Evolutionary conservation across 345 rosid genomes (phyloP).

Genomic region (Passiflora organensis): DNA sequence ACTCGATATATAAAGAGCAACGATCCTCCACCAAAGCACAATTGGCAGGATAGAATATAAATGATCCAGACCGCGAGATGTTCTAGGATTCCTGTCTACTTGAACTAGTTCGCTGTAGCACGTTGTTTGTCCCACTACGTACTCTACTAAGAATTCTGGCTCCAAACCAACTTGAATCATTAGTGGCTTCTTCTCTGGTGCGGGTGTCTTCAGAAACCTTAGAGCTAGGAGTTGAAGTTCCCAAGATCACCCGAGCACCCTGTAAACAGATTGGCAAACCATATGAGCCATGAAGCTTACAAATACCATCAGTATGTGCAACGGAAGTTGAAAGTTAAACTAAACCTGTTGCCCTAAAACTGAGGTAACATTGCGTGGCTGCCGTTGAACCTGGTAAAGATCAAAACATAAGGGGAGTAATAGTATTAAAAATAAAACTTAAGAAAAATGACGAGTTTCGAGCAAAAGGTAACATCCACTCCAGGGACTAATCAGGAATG

Average conservation of each 20-base stretch:
- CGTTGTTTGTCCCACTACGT: constrained; percentile 33
- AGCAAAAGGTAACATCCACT: too few relatives aligned
- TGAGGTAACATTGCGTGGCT: constrained; percentile 25
- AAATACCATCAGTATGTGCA: not conserved
- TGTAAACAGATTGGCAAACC: constrained; percentile 22
- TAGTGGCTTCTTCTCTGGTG: constrained; percentile 17
- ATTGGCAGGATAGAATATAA: not conserved
- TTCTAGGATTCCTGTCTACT: constrained; percentile 26
- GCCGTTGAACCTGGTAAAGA: constrained; percentile 27
- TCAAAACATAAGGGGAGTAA: not conserved
- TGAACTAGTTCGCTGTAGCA: constrained; percentile 28
- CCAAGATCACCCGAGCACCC: constrained; percentile 35
- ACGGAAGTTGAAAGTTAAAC: not conserved
- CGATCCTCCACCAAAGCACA: not conserved
- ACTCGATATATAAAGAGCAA: too few relatives aligned
- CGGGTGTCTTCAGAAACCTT: constrained; percentile 21
- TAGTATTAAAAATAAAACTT: too few relatives aligned
- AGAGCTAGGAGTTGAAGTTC: too few relatives aligned
- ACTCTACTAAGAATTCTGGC: constrained; percentile 33
- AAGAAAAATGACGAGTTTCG: too few relatives aligned
- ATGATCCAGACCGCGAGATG: not conserved
- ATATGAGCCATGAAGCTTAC: not conserved
- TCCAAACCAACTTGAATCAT: constrained; percentile 18
- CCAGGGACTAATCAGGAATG: too few relatives aligned
- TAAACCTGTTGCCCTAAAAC: constrained; percentile 40